A percentile compares a stretch with the other conserved stretches of the same genome.
Evolutionary conservation across 2,329 filamentous ascomycete genomes (phyloP).

Genomic region (Exophiala alcalophila): DNA sequence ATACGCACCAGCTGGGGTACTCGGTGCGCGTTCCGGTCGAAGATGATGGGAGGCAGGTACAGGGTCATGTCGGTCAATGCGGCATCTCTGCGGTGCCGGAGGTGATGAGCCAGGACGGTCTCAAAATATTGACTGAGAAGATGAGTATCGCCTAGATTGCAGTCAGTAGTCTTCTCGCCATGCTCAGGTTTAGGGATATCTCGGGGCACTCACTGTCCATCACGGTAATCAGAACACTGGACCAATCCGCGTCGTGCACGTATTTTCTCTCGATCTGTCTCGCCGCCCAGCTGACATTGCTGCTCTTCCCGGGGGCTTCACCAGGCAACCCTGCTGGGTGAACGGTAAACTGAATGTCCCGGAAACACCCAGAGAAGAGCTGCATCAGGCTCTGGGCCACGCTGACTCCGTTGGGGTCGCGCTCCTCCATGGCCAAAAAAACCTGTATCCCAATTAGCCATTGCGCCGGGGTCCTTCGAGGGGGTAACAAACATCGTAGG

Average conservation of each 20-base stretch:
- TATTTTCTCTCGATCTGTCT: conserved; percentile 64
- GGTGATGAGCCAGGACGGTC: conserved; percentile 62
- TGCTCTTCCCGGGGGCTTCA: conserved; percentile 71
- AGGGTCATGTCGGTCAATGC: conserved; percentile 53
- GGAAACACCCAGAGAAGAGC: conserved; percentile 63
- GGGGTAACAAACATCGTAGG: conserved; percentile 59
- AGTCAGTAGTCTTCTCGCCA: conserved; percentile 1
- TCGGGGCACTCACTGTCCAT: conserved; percentile 61
- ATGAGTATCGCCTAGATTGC: conserved; percentile 62
- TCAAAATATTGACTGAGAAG: conserved; percentile 66
- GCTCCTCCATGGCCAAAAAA: conserved; percentile 70
- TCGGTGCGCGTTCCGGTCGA: conserved; percentile 68
- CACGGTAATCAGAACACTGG: conserved; percentile 65
- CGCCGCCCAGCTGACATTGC: conserved; percentile 70
- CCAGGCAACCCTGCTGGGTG: conserved; percentile 65
- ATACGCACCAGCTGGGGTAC: conserved; percentile 67
- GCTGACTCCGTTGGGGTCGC: conserved; percentile 58
- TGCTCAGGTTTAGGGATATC: not conserved
- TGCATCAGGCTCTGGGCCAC: conserved; percentile 63
- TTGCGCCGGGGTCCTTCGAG: not conserved
- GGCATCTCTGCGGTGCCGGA: conserved; percentile 56
- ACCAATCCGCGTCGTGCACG: conserved; percentile 46
- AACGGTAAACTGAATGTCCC: conserved; percentile 63
- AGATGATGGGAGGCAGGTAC: conserved; percentile 69
- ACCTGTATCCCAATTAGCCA: conserved; percentile 48